Conservation (phyloP, 768 basidiomycete genomes). For the Mrakia gelida region DNA sequence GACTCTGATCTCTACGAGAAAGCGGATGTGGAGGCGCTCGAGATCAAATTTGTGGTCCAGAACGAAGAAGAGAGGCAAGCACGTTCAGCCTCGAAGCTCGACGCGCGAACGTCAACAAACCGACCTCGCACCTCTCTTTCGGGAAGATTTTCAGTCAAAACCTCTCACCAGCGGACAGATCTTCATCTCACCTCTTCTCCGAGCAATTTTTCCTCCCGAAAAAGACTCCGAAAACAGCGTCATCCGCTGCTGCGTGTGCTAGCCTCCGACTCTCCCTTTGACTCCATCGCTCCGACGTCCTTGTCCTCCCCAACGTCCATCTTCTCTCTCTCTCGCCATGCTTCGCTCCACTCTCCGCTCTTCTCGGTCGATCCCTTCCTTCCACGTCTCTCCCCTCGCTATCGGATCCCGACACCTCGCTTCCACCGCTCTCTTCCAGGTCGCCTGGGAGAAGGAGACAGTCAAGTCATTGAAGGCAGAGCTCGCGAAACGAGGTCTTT, state of each 20-base stretch:
- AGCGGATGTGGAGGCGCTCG: too few species aligned
- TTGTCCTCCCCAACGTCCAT: neutral
- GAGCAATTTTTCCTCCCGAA: too few species aligned
- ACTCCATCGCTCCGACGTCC: neutral
- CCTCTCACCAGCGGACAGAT: too few species aligned
- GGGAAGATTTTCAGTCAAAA: too few species aligned
- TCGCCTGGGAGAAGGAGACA: neutral
- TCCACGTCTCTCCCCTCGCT: neutral
- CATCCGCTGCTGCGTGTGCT: neutral
- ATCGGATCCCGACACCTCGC: neutral
- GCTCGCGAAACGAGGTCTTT: neutral
- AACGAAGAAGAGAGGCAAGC: too few species aligned
- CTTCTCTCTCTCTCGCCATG: neutral
- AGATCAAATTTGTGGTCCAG: too few species aligned
- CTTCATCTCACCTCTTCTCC: too few species aligned
- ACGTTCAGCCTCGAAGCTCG: too few species aligned
- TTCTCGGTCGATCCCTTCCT: neutral
- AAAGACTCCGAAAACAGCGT: neutral
- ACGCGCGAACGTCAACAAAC: too few species aligned
- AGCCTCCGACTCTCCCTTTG: neutral
- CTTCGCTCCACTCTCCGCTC: slow-evolving; percentile 1
- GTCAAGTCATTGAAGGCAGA: neutral
- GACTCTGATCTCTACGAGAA: too few species aligned
- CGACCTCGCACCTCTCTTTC: too few species aligned
- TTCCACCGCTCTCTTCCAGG: slow-evolving; percentile 3